Evolutionary conservation across 176 grass and related monocot species (phyloP).

Genomic region (Juncus inflexus): DNA sequence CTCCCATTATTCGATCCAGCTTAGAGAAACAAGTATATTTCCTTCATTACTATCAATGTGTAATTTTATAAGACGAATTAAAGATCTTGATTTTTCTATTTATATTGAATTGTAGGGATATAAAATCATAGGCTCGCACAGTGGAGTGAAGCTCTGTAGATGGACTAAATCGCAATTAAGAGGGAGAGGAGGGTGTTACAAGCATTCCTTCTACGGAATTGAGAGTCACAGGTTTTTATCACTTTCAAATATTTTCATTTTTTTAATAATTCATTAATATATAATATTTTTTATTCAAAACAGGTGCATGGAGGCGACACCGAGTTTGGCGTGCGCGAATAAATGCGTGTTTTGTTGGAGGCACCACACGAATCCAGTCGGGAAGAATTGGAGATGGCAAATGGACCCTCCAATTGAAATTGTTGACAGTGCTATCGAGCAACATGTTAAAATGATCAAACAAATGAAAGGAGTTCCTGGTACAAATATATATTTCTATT

Average conservation of each 20-base stretch:
- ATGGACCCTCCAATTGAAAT: constrained; percentile 93
- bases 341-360: constrained; percentile 99
- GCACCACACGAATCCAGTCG: constrained; percentile 98
- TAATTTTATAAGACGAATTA: neutral
- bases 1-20: constrained; percentile 74
- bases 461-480: constrained; percentile 99
- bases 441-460: constrained; percentile 96
- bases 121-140: constrained; percentile 97
- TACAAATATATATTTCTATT: constrained; percentile 21
- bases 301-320: constrained; percentile 97
- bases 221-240: constrained; percentile 83
- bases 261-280: constrained; percentile 5
- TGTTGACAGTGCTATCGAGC: constrained; percentile 70
- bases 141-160: constrained; percentile 97
- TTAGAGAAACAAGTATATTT: constrained; percentile 80
- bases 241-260: constrained; percentile 1
- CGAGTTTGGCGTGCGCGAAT: constrained; percentile 99
- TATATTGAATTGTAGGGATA: constrained; percentile 62
- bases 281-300: neutral
- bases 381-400: constrained; percentile 95
- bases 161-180: constrained; percentile 96
- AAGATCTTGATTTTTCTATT: neutral
- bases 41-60: constrained; percentile 5
- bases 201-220: constrained; percentile 98
- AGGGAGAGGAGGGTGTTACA: constrained; percentile 95